phyloP scores from a whole-genome alignment of 2,329 filamentous ascomycete genomes.

The Nannizziopsis arthrosporioides region DNA sequence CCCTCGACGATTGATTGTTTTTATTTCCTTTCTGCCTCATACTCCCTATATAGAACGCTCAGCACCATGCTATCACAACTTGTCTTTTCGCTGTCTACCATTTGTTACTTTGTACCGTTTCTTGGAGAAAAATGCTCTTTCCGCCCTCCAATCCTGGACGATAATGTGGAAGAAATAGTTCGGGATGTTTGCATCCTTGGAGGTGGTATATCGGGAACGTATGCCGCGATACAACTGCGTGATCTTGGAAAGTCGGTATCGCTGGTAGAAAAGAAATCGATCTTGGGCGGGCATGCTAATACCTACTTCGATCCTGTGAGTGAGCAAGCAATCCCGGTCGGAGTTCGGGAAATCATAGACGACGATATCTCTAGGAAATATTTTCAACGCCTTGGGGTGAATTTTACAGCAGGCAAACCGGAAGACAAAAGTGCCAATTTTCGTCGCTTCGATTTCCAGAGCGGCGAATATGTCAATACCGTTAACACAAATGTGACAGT shows the following conservation, averaged over 20 bases:
- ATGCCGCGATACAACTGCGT: slow-evolving; percentile 22
- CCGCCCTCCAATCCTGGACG: background rate
- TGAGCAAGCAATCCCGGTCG: slow-evolving; percentile 18
- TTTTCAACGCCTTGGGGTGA: slow-evolving; percentile 20
- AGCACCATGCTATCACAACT: background rate
- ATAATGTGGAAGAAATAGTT: background rate
- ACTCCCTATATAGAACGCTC: no score
- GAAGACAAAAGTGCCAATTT: background rate
- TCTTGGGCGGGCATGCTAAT: slow-evolving; percentile 22
- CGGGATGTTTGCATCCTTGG: slow-evolving; percentile 24
- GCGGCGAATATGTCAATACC: slow-evolving; percentile 14
- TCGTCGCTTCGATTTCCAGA: slow-evolving; percentile 18
- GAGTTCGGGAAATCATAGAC: slow-evolving; percentile 21
- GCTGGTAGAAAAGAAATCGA: slow-evolving; percentile 21
- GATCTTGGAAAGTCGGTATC: slow-evolving; percentile 20
- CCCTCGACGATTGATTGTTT: no score
- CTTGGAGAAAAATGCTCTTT: no score
- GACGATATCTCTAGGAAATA: slow-evolving; percentile 16
- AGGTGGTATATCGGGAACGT: slow-evolving; percentile 23
- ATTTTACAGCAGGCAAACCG: background rate
- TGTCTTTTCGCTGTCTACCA: background rate
- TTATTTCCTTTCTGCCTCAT: no score
- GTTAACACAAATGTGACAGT: slow-evolving; percentile 7
- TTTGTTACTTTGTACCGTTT: no score
- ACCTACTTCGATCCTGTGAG: slow-evolving; percentile 19